Percentiles rank a stretch among this genome's conserved stretches.
phyloP scores from a whole-genome alignment of 2,329 filamentous ascomycete species.

The Pyrenochaeta sp. region DNA sequence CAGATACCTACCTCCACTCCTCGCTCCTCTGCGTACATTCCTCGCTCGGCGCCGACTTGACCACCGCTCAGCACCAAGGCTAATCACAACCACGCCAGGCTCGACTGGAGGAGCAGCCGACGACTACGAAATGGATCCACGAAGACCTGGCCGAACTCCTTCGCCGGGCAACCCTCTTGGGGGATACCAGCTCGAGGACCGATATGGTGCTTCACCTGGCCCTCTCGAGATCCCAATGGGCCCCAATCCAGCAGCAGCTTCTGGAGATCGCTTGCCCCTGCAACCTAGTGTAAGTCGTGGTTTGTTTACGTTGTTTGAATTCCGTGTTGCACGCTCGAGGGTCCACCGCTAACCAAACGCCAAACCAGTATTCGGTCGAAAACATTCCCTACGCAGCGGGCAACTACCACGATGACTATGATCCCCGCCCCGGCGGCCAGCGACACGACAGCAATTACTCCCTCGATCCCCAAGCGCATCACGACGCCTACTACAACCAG shows the following conservation, averaged over 20 bases:
- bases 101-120: slow-evolving; percentile 25
- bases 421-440: slow-evolving; percentile 58
- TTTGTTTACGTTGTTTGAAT: too few relatives aligned
- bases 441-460: slow-evolving; percentile 70
- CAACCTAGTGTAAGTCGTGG: slow-evolving; percentile 79
- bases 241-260: slow-evolving; percentile 62
- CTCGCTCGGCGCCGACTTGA: too few relatives aligned
- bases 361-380: slow-evolving; percentile 72
- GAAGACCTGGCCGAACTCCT: slow-evolving; percentile 63
- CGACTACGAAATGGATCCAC: slow-evolving; percentile 59
- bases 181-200: slow-evolving; percentile 84
- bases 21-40: slow-evolving; percentile 13
- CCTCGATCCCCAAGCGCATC: slow-evolving; percentile 82
- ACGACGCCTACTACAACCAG: slow-evolving; percentile 85
- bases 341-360: slow-evolving; percentile 17
- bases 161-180: slow-evolving; percentile 78
- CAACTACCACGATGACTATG: slow-evolving; percentile 63
- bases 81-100: slow-evolving; percentile 27
- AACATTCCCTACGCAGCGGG: slow-evolving; percentile 72
- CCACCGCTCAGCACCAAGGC: slow-evolving; percentile 11
- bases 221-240: slow-evolving; percentile 73
- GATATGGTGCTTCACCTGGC: slow-evolving; percentile 64
- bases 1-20: slow-evolving; percentile 8
- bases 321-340: background rate
- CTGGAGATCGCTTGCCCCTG: slow-evolving; percentile 78